Evolutionary conservation across 345 rosid genomes (phyloP), one percentile per base, ranked within the genome.

Genomic region (Salix arbutifolia): DNA sequence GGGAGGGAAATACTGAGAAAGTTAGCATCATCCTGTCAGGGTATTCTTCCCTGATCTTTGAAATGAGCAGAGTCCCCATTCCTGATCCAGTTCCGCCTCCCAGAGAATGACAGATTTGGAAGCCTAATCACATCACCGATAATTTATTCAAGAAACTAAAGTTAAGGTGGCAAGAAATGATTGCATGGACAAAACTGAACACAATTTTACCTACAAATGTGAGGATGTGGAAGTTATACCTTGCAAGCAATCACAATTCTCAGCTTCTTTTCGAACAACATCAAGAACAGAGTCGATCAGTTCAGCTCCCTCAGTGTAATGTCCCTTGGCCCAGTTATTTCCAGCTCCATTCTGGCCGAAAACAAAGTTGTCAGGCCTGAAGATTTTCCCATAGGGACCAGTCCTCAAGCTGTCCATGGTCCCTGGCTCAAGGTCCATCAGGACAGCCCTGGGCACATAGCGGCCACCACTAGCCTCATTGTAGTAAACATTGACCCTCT

Each of bases 51-150:
- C 91, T 83, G 80, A 88, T 85, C 87, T 88, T 86, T 56, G 91
- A 88, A 66, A 88, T 88, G 75, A 88, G 76, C 56, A 88, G 77
- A 40, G 91, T 86, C 64, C 91, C 91, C 91, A 88, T 88, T 69
- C 91, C 91, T 28, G 91, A 86, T 19, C 89, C 91, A 13, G 91
- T 88, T 37, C 91, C 91, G 23, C 91, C 91, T 81, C 91, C 91
- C 13, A 88, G 83, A 11, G 91, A 88, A 78, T 88, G 91, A 70
- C 91, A 88, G 12, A 88, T 76, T 82, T 88, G 91, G 68, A 88
- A 88, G 11, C 91, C 91, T 88, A 61, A 52, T 69, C 65, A 77
- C 52, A 70, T 4, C 25, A 58, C 25, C 62, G 23, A 44, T 14
- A 19, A 73, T 48, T 25, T 74, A 25, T n/a, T 23, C 21, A 70